Evolutionary conservation across 1,284 basidiomycete genomes (phyloP).

Genomic region (Ustilago nuda): DNA sequence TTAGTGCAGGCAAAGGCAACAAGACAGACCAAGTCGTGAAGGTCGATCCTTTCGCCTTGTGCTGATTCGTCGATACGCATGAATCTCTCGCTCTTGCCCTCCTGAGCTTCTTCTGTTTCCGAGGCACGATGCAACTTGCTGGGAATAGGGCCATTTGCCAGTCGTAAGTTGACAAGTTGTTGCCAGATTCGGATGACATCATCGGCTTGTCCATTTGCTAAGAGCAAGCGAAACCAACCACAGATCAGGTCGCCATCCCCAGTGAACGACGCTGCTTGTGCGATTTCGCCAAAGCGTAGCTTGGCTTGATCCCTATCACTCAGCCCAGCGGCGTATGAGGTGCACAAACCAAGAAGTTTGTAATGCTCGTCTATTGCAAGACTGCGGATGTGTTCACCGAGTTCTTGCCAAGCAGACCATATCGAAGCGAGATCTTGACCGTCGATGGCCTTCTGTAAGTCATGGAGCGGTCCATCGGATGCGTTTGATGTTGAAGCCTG

Average conservation of each 20-base stretch:
- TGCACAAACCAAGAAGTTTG: conserved; percentile 28
- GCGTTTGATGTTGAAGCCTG: neutral
- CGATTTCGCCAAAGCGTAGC: conserved; percentile 9
- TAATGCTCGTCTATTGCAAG: conserved; percentile 18
- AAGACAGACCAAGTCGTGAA: conserved; percentile 52
- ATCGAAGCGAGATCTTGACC: conserved; percentile 19
- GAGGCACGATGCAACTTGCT: neutral
- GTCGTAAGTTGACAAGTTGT: conserved; percentile 14
- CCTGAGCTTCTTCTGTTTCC: neutral
- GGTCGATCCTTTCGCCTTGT: conserved; percentile 23
- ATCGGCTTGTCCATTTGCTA: conserved; percentile 16
- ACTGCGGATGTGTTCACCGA: neutral
- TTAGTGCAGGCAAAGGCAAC: conserved; percentile 32
- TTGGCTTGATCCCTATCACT: neutral
- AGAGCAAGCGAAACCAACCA: conserved; percentile 24
- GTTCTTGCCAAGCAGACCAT: conserved; percentile 14
- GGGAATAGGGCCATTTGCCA: conserved; percentile 8
- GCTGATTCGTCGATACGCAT: conserved; percentile 24
- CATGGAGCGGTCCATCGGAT: neutral
- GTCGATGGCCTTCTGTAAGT: conserved; percentile 27
- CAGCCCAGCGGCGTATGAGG: conserved; percentile 7
- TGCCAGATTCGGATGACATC: conserved; percentile 31
- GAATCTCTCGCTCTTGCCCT: conserved; percentile 12
- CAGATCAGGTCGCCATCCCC: conserved; percentile 28
- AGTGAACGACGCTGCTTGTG: conserved; percentile 18